Evolutionary conservation across 2,329 filamentous ascomycete species (phyloP), one percentile per base, ranked within the genome.

Genomic region (Diaporthe citrichinensis): DNA sequence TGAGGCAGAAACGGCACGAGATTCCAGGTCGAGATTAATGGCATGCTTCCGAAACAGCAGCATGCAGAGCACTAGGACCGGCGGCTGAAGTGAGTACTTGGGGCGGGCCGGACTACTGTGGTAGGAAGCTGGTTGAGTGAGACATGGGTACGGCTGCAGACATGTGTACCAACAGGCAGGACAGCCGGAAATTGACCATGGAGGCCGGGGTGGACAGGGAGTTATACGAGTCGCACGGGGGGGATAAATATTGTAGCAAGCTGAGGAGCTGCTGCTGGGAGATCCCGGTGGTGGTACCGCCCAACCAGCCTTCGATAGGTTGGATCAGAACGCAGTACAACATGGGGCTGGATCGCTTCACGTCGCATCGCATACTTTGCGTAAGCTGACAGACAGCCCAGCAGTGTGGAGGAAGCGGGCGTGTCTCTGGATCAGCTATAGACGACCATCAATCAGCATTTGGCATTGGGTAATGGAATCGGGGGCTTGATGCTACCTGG

Each of bases 71-170:
- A 55, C 5, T 9, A 55, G 65, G 49, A 28, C 65, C 46, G 49
- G 15, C 65, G 49, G 65, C 46, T 69, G 65, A 69, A 69, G 49
- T 69, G 46, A 69, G 28, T 23, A 2, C 23, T 23, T 36, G 46
- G 65, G 20, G 49, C 65, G 31, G 49, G 46, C 49, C 65, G 49
- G 65, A 69, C 65, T 69, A 31, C 31, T 31, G 31, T 31, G 31
- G 31, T 31, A 69, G 65, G 65, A 55, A 69, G 65, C 65, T 69
- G 65, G 65, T 36, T 36, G 62, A 53, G 62, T 51, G 62, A 68
- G 46, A 69, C 65, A 69, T 69, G 65, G 65, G 34, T 28, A 17
- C 34, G 25, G 65, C 49, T 55, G 65, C 65, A 69, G 65, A 55
- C 65, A 39, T 14, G 34, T 41, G 65, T 69, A 69, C 65, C 65